Percentiles rank a stretch among this genome's conserved stretches.
These are phyloP conservation scores for Cadophora sp. DNA, from an alignment of 2,329 filamentous ascomycete species.

Conservation along the genomic window DNA sequence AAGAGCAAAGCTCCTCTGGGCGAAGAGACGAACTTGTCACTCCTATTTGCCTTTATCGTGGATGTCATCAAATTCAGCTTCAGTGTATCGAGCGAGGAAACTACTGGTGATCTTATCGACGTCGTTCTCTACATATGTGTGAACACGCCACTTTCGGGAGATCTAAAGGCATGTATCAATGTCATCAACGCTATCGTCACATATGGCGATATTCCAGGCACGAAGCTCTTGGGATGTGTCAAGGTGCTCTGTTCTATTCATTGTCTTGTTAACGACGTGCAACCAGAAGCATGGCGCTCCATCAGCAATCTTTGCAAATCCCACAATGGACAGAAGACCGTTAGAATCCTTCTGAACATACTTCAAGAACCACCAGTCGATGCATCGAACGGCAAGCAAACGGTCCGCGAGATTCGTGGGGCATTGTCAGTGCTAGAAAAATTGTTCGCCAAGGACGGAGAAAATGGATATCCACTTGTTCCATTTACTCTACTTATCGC, in stretches of 20 bases:
- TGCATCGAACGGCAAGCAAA: conserved; percentile 57
- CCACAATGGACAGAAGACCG: conserved; percentile 73
- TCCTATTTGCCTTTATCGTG: conserved; percentile 69
- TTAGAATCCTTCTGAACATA: conserved; percentile 69
- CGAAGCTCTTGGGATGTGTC: conserved; percentile 69
- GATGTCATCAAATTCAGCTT: conserved; percentile 80
- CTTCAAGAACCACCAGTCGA: conserved; percentile 57
- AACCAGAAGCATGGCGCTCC: conserved; percentile 72
- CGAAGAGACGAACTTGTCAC: conserved; percentile 67
- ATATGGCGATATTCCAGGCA: conserved; percentile 71
- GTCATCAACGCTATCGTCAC: conserved; percentile 76
- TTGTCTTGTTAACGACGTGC: conserved; percentile 65
- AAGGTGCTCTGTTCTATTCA: conserved; percentile 77
- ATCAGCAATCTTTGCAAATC: conserved; percentile 75
- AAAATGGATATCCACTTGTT: conserved; percentile 65
- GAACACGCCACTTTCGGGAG: conserved; percentile 67
- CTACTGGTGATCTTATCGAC: conserved; percentile 66
- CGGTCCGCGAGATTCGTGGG: conserved; percentile 64
- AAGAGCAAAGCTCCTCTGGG: conserved; percentile 51
- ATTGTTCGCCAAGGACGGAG: conserved; percentile 63
- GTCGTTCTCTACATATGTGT: conserved; percentile 71
- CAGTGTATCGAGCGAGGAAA: conserved; percentile 68
- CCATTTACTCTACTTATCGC: conserved; percentile 65
- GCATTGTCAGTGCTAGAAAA: conserved; percentile 68
- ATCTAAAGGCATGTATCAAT: conserved; percentile 70